Conservation (phyloP, 441 rosid species). For the Gossypium lobatum region DNA sequence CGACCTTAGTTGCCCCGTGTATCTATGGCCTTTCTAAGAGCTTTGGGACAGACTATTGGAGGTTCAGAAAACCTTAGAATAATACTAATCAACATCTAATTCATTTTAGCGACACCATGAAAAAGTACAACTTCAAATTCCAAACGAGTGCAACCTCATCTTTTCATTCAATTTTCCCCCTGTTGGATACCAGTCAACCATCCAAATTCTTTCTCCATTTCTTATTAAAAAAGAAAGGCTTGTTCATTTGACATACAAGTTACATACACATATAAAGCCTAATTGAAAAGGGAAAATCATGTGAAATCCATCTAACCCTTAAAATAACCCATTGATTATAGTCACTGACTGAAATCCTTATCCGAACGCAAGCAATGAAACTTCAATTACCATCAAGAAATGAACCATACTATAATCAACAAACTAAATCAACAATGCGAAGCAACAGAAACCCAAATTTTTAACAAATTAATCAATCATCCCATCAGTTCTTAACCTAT, state of each 20-base stretch:
- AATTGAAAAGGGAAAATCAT: not conserved
- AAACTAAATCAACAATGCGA: conserved; percentile 23
- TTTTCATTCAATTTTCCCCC: not conserved
- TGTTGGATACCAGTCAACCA: not conserved
- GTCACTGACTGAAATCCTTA: not conserved
- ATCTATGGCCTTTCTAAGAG: not conserved
- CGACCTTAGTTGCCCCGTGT: not conserved
- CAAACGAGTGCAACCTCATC: not conserved
- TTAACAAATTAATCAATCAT: conserved; percentile 7
- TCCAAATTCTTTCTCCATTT: not conserved
- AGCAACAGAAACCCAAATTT: conserved; percentile 22
- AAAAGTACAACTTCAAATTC: not conserved
- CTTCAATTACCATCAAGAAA: conserved; percentile 3
- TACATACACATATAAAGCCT: not conserved
- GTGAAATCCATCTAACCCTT: not conserved
- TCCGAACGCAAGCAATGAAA: not conserved
- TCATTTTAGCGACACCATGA: not conserved
- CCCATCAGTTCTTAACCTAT: not conserved
- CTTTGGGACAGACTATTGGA: not conserved
- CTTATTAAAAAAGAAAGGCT: not conserved
- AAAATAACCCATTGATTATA: not conserved
- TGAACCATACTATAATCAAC: not conserved
- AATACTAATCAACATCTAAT: not conserved
- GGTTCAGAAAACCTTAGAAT: conserved; percentile 1
- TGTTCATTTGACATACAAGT: not conserved